Evolutionary conservation across 139 green algal genomes (phyloP).

Genomic region (Trebouxia sp.): DNA sequence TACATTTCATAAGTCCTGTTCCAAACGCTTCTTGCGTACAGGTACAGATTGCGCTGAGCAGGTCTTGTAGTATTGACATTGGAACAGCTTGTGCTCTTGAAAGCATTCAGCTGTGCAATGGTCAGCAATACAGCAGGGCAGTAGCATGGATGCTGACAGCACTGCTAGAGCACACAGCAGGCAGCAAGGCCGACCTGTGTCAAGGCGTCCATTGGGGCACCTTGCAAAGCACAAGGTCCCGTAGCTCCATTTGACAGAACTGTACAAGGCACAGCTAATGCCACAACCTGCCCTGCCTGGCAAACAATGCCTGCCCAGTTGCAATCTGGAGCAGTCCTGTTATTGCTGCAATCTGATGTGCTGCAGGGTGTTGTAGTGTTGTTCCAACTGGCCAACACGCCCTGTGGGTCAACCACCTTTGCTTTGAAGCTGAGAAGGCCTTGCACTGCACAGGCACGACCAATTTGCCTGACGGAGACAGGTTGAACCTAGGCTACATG

Average conservation of each 20-base stretch:
- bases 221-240: background rate
- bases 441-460: conserved; percentile 16
- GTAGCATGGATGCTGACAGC: background rate
- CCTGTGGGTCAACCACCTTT: background rate
- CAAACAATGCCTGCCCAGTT: conserved; percentile 16
- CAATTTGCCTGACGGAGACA: too few species aligned
- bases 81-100: too few species aligned
- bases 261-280: background rate
- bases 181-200: background rate
- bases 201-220: background rate
- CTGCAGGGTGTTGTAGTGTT: background rate
- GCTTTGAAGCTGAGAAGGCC: background rate
- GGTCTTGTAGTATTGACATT: too few species aligned
- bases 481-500: too few species aligned
- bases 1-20: too few species aligned
- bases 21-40: too few species aligned
- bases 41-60: too few species aligned
- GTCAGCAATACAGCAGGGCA: too few species aligned
- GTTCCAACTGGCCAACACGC: conserved; percentile 2
- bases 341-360: background rate
- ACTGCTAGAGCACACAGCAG: background rate
- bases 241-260: background rate
- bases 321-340: background rate
- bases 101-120: too few species aligned
- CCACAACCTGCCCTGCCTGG: background rate